Evolutionary conservation across 2,329 filamentous ascomycete species (phyloP), one percentile per base, ranked within the genome.

Genomic region (Colletotrichum shisoi): DNA sequence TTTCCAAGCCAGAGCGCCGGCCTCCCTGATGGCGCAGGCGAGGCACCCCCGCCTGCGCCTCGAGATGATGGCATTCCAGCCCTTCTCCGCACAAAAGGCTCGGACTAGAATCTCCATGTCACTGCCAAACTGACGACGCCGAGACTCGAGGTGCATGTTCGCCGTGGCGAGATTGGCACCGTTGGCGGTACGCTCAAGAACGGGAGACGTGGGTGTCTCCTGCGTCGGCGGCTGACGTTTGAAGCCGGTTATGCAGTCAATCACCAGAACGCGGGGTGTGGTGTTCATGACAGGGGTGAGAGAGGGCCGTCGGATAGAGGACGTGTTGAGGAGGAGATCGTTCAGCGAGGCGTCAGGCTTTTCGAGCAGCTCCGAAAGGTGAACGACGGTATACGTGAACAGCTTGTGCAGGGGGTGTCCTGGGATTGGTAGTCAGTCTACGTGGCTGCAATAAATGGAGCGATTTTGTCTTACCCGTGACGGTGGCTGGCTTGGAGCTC

Each of bases 21-120:
- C 91, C 79, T 94, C 91, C 19, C 91, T 84, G 49, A 94, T 86
- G 46, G 89, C 90, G 76, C 91, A 94, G 3, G 86, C 85, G 42
- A 94, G 76, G 74, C 91, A 94, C 0, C 89, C 90, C 68, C 90
- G 82, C 70, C 87, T 85, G 45, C 84, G 81, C 58, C 89, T 82
- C 68, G 89, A 91, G 69, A 94, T 83, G 19, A 94, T 75, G 24
- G 91, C 91, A 74, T 93, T 90, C 83, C 89, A 89, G 2, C 91
- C 91, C 71, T 85, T 87, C 73, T 91, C 87, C 0, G 91, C 89
- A 74, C 91, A 94, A 71, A 92, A 82, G 1, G 91, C 90, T 56
- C 91, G 82, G 1, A 89, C 89, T 59, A 94, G 78, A 9, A 93
- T 83, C 76, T 93, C 90, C 73, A 91, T 80, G 71, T 89, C 87